These are phyloP conservation scores for Pythium guiyangense DNA, from an alignment of 352 stramenopile species.

Conservation along the genomic window DNA sequence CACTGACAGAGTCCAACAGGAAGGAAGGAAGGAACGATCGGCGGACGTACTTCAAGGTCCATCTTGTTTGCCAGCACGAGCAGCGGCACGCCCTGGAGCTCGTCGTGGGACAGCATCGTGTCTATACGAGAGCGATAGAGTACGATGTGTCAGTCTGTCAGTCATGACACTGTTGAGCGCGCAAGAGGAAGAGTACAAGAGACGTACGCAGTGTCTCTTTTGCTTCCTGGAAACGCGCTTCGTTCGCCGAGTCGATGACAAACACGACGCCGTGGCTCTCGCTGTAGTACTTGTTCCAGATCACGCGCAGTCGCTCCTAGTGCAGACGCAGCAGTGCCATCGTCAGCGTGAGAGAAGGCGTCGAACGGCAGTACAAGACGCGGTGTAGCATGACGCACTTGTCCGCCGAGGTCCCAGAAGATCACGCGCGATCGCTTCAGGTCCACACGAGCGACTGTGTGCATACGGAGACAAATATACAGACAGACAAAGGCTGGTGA, in stretches of 20 bases:
- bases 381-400: conserved; percentile 27
- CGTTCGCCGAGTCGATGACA: conserved; percentile 87
- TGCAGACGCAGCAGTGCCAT: background rate
- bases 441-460: conserved; percentile 69
- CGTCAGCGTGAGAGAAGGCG: background rate
- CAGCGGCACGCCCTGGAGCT: conserved; percentile 78
- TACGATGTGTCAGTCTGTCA: background rate
- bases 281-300: conserved; percentile 94
- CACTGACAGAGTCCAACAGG: too few species aligned
- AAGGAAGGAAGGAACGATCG: too few species aligned
- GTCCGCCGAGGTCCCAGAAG: conserved; percentile 91
- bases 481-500: background rate
- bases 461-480: background rate
- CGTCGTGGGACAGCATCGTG: conserved; percentile 72
- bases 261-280: conserved; percentile 91
- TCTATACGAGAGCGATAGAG: conserved; percentile 26
- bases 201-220: conserved; percentile 76
- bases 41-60: conserved; percentile 53
- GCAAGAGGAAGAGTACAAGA: background rate
- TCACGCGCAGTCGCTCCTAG: conserved; percentile 79
- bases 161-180: background rate
- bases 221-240: conserved; percentile 82
- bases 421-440: conserved; percentile 83
- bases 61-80: conserved; percentile 92
- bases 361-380: too few species aligned